Percentiles rank a stretch among this genome's conserved stretches.
These are phyloP conservation scores for Eudorina sp. DNA, from an alignment of 139 green algal genomes.

Conservation along the genomic window DNA sequence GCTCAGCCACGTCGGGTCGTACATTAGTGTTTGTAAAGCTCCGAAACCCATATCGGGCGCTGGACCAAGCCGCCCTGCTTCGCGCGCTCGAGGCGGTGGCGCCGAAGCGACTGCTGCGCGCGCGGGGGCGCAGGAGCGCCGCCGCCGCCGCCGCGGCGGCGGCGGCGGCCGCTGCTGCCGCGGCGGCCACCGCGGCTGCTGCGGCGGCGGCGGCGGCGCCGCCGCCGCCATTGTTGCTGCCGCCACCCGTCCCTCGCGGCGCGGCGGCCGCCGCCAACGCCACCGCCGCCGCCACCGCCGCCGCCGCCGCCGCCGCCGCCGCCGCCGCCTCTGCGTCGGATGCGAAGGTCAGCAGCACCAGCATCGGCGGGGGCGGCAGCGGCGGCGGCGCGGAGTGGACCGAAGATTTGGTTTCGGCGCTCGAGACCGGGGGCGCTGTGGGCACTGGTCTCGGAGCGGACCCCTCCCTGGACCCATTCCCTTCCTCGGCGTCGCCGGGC, in stretches of 20 bases:
- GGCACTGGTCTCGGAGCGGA: neutral
- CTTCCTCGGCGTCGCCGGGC: neutral
- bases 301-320: neutral
- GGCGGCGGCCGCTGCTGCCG: neutral
- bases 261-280: neutral
- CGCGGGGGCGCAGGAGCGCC: neutral
- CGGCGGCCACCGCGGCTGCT: no score
- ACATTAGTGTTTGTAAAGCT: constrained; percentile 17
- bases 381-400: neutral
- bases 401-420: neutral
- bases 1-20: neutral
- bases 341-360: neutral
- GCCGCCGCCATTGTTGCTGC: neutral
- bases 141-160: neutral
- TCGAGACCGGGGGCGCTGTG: neutral
- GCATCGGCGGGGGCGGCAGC: neutral
- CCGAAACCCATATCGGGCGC: neutral
- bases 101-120: constrained; percentile 10
- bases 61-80: constrained; percentile 15
- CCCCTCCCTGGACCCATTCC: neutral
- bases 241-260: no score
- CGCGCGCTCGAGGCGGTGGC: constrained; percentile 9
- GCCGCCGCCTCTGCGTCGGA: neutral
- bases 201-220: no score
- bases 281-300: neutral